Conservation (phyloP, 257 asterid genomes). For the Coffea canephora region DNA sequence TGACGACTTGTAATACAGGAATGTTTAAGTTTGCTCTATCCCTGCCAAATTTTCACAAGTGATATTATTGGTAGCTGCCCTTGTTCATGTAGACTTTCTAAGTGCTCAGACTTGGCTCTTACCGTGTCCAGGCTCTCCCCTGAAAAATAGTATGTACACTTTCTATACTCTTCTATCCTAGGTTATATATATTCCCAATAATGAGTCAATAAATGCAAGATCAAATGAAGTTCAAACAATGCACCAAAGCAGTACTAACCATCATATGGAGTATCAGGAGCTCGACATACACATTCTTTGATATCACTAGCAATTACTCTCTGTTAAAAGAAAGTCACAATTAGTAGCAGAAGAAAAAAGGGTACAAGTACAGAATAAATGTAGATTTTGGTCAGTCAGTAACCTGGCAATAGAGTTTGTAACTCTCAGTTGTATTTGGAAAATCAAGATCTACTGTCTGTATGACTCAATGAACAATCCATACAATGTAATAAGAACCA, state of each 20-base stretch:
- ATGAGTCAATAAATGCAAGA: neutral
- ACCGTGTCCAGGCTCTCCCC: neutral
- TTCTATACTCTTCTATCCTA: no score
- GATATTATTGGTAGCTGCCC: neutral
- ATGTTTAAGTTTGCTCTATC: neutral
- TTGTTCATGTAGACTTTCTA: neutral
- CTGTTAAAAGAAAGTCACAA: slow-evolving; percentile 45
- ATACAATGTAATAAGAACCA: neutral
- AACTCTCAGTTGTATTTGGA: slow-evolving; percentile 89
- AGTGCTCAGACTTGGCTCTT: neutral
- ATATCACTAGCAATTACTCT: slow-evolving; percentile 88
- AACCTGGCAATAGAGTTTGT: slow-evolving; percentile 89
- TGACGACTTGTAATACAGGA: neutral
- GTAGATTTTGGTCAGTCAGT: slow-evolving; percentile 19
- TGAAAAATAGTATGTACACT: neutral
- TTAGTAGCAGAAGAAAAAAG: slow-evolving; percentile 26
- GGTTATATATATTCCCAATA: neutral
- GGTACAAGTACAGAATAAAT: neutral
- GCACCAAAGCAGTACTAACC: slow-evolving; percentile 51
- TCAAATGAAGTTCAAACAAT: neutral
- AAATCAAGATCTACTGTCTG: slow-evolving; percentile 79
- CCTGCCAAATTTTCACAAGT: no score
- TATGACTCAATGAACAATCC: neutral
- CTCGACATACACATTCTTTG: slow-evolving; percentile 93
- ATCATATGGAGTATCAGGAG: slow-evolving; percentile 97